phyloP scores from a whole-genome alignment of 169 alveolate species.

The Plasmodium cynomolgi region DNA sequence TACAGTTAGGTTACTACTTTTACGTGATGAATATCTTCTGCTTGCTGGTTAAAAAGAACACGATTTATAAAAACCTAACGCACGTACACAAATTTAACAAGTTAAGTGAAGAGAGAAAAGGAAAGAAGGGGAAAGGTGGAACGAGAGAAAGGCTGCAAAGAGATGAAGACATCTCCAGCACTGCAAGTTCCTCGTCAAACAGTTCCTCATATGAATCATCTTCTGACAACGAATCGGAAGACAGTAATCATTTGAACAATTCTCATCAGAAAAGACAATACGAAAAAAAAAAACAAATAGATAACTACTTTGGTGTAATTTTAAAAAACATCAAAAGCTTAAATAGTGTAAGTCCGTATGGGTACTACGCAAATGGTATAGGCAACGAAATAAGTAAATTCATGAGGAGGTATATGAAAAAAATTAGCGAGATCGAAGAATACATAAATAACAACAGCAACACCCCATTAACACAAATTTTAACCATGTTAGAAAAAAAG shows the following conservation, averaged over 20 bases:
- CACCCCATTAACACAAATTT: slow-evolving; percentile 78
- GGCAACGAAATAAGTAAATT: slow-evolving; percentile 79
- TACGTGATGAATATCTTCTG: slow-evolving; percentile 69
- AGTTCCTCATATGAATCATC: slow-evolving; percentile 5
- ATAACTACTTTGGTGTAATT: slow-evolving; percentile 74
- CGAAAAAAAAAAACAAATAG: slow-evolving; percentile 51
- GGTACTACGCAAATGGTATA: slow-evolving; percentile 79
- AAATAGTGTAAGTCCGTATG: slow-evolving; percentile 69
- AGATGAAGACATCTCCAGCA: slow-evolving; percentile 7
- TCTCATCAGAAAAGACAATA: slow-evolving; percentile 15
- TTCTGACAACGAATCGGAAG: slow-evolving; percentile 16
- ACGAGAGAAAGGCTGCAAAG: slow-evolving; percentile 8
- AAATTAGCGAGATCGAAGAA: slow-evolving; percentile 77
- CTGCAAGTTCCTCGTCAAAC: slow-evolving; percentile 5
- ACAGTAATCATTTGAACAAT: slow-evolving; percentile 10
- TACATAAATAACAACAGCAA: slow-evolving; percentile 76
- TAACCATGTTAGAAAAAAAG: slow-evolving; percentile 77
- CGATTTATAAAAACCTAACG: slow-evolving; percentile 63
- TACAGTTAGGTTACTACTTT: slow-evolving; percentile 71
- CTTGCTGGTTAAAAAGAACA: slow-evolving; percentile 61
- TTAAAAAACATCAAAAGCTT: slow-evolving; percentile 64
- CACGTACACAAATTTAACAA: slow-evolving; percentile 75
- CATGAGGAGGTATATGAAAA: slow-evolving; percentile 74
- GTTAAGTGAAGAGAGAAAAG: slow-evolving; percentile 27
- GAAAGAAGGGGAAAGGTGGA: neutral